Evolutionary conservation across 352 stramenopile species (phyloP).

Genomic region (Globisporangium spiculum): DNA sequence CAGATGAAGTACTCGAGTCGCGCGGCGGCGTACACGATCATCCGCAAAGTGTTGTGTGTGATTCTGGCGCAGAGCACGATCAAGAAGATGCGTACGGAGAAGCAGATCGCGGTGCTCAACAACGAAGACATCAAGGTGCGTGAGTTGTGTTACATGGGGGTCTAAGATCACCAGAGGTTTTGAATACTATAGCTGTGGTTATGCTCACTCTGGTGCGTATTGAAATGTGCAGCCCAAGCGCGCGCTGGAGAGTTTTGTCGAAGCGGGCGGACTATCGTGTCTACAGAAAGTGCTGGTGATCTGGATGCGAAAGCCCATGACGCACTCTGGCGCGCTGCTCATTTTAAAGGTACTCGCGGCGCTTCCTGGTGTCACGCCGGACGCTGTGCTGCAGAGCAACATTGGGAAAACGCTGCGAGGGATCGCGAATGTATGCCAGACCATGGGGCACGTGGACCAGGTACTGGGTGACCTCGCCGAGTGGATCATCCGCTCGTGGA

Average conservation of each 20-base stretch:
- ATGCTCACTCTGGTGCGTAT: neutral
- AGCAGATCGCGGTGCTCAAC: constrained; percentile 50
- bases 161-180: too few relatives aligned
- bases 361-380: constrained; percentile 54
- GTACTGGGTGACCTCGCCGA: constrained; percentile 51
- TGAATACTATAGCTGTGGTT: neutral
- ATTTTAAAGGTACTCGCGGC: constrained; percentile 44
- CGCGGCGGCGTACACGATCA: constrained; percentile 40
- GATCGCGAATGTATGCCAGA: constrained; percentile 39
- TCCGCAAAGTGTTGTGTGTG: constrained; percentile 45
- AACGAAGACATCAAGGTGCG: constrained; percentile 62
- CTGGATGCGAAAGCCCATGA: constrained; percentile 50
- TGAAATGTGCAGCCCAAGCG: constrained; percentile 36
- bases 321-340: constrained; percentile 41
- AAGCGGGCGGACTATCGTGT: constrained; percentile 46
- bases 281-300: constrained; percentile 50
- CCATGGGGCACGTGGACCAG: constrained; percentile 35
- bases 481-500: constrained; percentile 66
- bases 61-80: constrained; percentile 54
- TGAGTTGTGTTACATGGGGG: neutral
- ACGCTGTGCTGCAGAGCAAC: constrained; percentile 46
- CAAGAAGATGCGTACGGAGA: constrained; percentile 42
- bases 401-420: constrained; percentile 52
- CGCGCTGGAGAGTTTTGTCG: constrained; percentile 58
- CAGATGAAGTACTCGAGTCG: constrained; percentile 47